These are phyloP conservation scores for Leucoagaricus sp. DNA, from an alignment of 1,284 basidiomycete species.

Conservation along the genomic window DNA sequence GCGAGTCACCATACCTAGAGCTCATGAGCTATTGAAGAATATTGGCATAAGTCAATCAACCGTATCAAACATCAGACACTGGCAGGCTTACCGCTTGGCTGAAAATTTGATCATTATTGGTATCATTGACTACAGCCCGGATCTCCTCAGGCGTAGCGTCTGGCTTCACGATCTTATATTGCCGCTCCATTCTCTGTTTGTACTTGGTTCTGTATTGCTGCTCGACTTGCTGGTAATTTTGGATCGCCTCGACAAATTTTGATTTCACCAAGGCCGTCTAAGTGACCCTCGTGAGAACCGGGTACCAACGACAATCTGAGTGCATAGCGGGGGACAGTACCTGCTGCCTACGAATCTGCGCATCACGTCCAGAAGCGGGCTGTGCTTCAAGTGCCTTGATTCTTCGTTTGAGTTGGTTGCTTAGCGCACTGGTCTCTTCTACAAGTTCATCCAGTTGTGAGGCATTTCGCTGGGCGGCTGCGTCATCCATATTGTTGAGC, in stretches of 20 bases:
- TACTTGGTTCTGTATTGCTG: constrained; percentile 92
- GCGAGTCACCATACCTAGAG: constrained; percentile 87
- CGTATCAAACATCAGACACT: not conserved
- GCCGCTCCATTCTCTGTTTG: constrained; percentile 93
- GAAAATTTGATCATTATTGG: constrained; percentile 88
- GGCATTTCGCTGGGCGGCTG: constrained; percentile 59
- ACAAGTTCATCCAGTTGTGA: constrained; percentile 75
- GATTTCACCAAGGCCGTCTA: constrained; percentile 78
- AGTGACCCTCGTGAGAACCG: constrained; percentile 8
- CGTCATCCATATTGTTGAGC: constrained; percentile 78
- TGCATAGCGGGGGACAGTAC: constrained; percentile 37
- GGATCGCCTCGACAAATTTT: constrained; percentile 85
- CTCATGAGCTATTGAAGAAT: constrained; percentile 67
- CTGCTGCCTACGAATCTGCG: constrained; percentile 83
- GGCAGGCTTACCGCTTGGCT: constrained; percentile 80
- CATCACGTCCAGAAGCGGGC: constrained; percentile 73
- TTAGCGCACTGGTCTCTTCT: constrained; percentile 76
- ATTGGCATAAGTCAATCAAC: constrained; percentile 11
- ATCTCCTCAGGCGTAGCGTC: constrained; percentile 94
- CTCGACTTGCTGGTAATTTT: constrained; percentile 89
- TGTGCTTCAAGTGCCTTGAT: constrained; percentile 80
- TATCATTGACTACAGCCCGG: constrained; percentile 83
- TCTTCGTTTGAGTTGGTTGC: constrained; percentile 72
- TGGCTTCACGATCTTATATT: constrained; percentile 97
- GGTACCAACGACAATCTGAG: not conserved